Evolutionary conservation across 495 filamentous ascomycete genomes (phyloP), one percentile per base, ranked within the genome.

Genomic region (Xylaria curta): DNA sequence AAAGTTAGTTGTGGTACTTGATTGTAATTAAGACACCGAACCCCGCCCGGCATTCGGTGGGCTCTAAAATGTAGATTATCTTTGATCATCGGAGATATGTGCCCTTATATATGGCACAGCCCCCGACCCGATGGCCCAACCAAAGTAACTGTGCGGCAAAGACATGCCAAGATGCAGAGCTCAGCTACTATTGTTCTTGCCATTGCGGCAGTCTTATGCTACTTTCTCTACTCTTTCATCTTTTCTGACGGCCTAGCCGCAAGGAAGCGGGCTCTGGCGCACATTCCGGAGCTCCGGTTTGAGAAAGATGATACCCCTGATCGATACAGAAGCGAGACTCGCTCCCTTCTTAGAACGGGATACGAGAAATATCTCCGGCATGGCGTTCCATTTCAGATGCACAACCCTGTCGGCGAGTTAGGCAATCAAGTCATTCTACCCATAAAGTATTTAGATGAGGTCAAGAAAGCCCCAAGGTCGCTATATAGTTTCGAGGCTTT

Each of bases 301-400:
- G 59, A 62, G 36, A 42, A 24, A 12, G 38, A 62, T 62, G 36
- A 62, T 73, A 51, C 38, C 71, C 10, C 74, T 73, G 7, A 75
- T 3, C 47, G 67, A 46, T 62, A 62, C 36, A 62, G 59, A 62
- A 40, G 33, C 19, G 59, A 62, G 19, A 62, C 33, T 21, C 59
- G 59, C 59, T 62, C 59, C 17, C 59, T 62, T 62, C 36, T 62
- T n/a, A 62, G 59, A 24, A 9, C 21, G 17, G 59, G 59, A 13
- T 62, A 62, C 36, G 59, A 62, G 38, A 62, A 62, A 24, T 62
- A 62, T 24, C 36, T 62, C n/a, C 59, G 42, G 17, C 38, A 62
- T 62, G 59, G 59, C 17, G 59, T 62, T 62, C 59, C 59, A 26
- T 62, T 62, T 10, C 59, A 62, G 59, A 40, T 62, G 31, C 33